A percentile compares a stretch with the other conserved stretches of the same genome.
Evolutionary conservation across 441 rosid species (phyloP).

Genomic region (Kokia cookei): DNA sequence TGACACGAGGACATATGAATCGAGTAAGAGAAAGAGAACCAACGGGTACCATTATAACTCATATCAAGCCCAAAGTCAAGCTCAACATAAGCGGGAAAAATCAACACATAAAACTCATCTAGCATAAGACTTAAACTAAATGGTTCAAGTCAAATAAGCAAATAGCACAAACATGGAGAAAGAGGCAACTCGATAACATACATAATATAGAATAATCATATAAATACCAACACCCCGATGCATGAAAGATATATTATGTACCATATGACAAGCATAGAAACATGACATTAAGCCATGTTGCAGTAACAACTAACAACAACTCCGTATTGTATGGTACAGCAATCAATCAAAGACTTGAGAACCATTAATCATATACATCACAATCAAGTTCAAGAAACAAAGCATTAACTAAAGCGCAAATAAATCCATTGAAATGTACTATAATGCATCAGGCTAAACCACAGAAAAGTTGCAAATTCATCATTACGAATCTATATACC

Average conservation of each 20-base stretch:
- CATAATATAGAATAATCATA: background rate
- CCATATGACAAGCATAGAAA: background rate
- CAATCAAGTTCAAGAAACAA: background rate
- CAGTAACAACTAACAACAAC: background rate
- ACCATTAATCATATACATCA: background rate
- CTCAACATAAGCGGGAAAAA: too few relatives aligned
- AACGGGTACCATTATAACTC: too few relatives aligned
- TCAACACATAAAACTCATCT: too few relatives aligned
- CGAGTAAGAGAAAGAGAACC: too few relatives aligned
- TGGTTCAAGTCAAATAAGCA: too few relatives aligned
- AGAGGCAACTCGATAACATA: background rate
- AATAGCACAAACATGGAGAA: background rate
- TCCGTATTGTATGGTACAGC: background rate
- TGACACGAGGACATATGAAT: background rate
- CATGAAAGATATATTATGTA: background rate
- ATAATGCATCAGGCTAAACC: background rate
- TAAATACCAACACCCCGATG: background rate
- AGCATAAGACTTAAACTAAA: too few relatives aligned
- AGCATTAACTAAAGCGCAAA: background rate
- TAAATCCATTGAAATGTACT: background rate
- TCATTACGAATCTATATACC: constrained; percentile 33
- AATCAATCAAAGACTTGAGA: background rate
- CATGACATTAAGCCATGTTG: background rate
- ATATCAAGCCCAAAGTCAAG: too few relatives aligned
- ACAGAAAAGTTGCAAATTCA: background rate